Conservation (phyloP, 2,329 filamentous ascomycete genomes). For the Septoria linicola region DNA sequence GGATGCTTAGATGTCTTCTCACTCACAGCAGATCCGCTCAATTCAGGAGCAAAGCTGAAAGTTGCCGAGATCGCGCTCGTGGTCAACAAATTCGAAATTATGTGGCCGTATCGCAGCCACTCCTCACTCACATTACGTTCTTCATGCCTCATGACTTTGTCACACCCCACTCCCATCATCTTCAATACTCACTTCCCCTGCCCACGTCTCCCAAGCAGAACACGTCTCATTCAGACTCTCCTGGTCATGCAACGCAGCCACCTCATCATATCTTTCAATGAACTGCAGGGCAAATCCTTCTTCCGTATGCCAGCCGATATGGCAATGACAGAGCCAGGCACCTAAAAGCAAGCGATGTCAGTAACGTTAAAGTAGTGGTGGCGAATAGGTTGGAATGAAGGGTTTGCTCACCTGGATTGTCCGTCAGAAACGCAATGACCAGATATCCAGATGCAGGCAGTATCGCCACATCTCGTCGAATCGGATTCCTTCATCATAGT, state of each 20-base stretch:
- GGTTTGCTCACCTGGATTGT: slow-evolving; percentile 31
- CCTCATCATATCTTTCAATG: slow-evolving; percentile 26
- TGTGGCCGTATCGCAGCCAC: too few species aligned
- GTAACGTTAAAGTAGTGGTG: too few species aligned
- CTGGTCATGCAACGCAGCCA: slow-evolving; percentile 19
- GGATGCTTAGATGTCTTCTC: slow-evolving; percentile 36
- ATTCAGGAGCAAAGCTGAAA: too few species aligned
- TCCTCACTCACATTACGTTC: too few species aligned
- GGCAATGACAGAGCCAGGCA: slow-evolving; percentile 35
- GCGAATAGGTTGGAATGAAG: too few species aligned
- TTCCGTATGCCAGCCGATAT: slow-evolving; percentile 37
- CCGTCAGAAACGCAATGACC: slow-evolving; percentile 37
- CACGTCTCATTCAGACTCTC: slow-evolving; percentile 1
- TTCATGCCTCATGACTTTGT: background rate
- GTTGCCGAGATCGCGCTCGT: too few species aligned
- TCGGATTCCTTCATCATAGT: slow-evolving; percentile 43
- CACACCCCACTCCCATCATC: slow-evolving; percentile 7
- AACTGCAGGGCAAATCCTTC: slow-evolving; percentile 36
- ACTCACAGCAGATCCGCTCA: too few species aligned
- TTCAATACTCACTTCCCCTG: slow-evolving; percentile 2
- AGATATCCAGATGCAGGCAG: slow-evolving; percentile 37
- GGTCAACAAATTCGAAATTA: too few species aligned
- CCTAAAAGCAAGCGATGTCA: too few species aligned
- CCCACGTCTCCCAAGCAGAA: slow-evolving; percentile 7
- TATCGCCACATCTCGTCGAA: slow-evolving; percentile 36